phyloP scores from a whole-genome alignment of 2,329 filamentous ascomycete genomes.

The Aspergillus hiratsukae region DNA sequence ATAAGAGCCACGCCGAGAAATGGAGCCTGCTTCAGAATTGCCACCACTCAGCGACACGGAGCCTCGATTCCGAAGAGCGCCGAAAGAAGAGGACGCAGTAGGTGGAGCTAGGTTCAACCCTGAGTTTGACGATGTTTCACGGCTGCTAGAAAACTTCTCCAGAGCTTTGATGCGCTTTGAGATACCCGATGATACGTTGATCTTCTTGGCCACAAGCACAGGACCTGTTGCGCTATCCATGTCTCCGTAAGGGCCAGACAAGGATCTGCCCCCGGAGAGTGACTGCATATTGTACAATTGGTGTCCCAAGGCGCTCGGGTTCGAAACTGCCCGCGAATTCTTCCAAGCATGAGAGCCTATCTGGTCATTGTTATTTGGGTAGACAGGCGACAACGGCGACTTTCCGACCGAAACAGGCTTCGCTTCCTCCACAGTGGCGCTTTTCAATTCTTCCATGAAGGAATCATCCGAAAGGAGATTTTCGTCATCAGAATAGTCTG shows the following conservation, averaged over 20 bases:
- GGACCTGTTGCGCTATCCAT: constrained; percentile 29
- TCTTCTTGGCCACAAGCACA: constrained; percentile 63
- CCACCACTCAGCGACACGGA: constrained; percentile 31
- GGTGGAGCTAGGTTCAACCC: constrained; percentile 42
- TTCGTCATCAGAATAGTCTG: constrained; percentile 40
- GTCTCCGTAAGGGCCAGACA: constrained; percentile 34
- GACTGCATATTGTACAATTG: constrained; percentile 26
- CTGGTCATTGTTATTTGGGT: constrained; percentile 38
- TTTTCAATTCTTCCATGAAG: constrained; percentile 79
- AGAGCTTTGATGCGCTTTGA: constrained; percentile 92
- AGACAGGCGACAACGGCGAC: constrained; percentile 70
- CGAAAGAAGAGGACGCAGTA: constrained; percentile 55
- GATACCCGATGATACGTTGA: constrained; percentile 83
- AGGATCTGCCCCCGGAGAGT: constrained; percentile 32
- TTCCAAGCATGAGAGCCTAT: constrained; percentile 28
- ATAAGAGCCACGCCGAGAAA: constrained; percentile 25
- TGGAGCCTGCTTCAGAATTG: constrained; percentile 18
- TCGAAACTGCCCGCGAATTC: constrained; percentile 38
- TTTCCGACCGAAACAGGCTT: constrained; percentile 73
- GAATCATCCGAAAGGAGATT: constrained; percentile 60
- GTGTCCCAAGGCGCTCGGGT: constrained; percentile 28
- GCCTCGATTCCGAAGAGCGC: constrained; percentile 46
- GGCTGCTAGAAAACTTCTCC: constrained; percentile 65
- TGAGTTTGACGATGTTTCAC: constrained; percentile 27
- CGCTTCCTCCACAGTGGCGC: constrained; percentile 77